Percentiles rank a stretch among this genome's conserved stretches.
These are phyloP conservation scores for Cutaneotrichosporon cyanovorans DNA, from an alignment of 1,284 basidiomycete genomes.

Conservation along the genomic window DNA sequence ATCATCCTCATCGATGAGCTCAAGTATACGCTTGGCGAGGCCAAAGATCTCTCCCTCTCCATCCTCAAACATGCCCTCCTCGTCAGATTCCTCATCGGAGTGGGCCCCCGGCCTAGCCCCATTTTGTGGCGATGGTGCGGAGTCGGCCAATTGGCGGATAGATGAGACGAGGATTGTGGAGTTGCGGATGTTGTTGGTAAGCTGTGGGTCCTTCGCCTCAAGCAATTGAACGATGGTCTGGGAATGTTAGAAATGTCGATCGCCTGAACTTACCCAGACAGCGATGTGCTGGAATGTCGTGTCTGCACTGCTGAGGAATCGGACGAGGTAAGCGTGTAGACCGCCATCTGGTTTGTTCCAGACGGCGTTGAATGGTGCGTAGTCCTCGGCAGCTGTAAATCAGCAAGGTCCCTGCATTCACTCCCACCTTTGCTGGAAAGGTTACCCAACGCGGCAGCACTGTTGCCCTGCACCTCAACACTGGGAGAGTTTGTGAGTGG, in stretches of 20 bases:
- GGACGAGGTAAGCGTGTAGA: constrained; percentile 88
- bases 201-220: constrained; percentile 85
- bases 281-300: constrained; percentile 99
- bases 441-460: constrained; percentile 94
- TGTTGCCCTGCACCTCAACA: constrained; percentile 98
- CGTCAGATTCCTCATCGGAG: constrained; percentile 60
- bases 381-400: constrained; percentile 73
- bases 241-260: not conserved
- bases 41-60: constrained; percentile 64
- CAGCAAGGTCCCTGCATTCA: not conserved
- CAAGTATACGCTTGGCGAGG: constrained; percentile 73
- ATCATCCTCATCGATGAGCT: constrained; percentile 58
- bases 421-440: constrained; percentile 80
- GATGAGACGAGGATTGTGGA: constrained; percentile 73
- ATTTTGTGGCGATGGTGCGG: constrained; percentile 59
- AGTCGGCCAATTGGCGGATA: constrained; percentile 70
- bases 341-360: constrained; percentile 98
- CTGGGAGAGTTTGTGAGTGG: constrained; percentile 92
- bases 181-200: constrained; percentile 78
- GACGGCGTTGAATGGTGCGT: constrained; percentile 93
- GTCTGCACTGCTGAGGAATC: constrained; percentile 88
- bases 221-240: constrained; percentile 88
- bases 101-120: not conserved
- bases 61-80: constrained; percentile 58
- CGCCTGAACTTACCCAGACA: constrained; percentile 58